Conservation (phyloP, 139 green algal genomes). For the Chlorokybus atmophyticus region DNA sequence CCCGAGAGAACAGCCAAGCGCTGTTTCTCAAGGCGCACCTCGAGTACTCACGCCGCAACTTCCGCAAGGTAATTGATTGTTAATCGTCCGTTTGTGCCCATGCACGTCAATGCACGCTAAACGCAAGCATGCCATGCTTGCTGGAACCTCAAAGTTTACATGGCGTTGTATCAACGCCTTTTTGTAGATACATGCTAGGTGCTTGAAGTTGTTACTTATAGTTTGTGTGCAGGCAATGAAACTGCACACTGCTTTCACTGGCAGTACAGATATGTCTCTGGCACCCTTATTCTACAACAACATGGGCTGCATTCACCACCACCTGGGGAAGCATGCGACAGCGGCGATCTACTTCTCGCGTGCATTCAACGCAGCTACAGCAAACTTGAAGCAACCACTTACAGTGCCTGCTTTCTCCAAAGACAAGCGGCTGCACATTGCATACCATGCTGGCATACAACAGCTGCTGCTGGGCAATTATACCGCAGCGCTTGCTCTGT, state of each 20-base stretch:
- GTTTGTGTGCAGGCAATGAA: slow-evolving; percentile 1
- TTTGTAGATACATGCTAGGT: too few relatives aligned
- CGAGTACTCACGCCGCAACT: slow-evolving; percentile 16
- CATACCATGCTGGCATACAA: slow-evolving; percentile 20
- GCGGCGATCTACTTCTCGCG: slow-evolving; percentile 15
- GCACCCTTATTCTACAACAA: slow-evolving; percentile 18
- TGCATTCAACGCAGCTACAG: background rate
- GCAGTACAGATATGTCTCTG: too few relatives aligned
- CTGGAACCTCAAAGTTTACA: too few relatives aligned
- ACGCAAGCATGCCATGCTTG: too few relatives aligned
- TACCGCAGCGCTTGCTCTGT: background rate
- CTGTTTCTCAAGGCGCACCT: slow-evolving; percentile 25
- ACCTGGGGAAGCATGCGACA: slow-evolving; percentile 19
- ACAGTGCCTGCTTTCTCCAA: background rate
- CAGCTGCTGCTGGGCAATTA: slow-evolving; percentile 10
- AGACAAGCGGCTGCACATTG: background rate
- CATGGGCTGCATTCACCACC: slow-evolving; percentile 16
- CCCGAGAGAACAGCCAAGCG: slow-evolving; percentile 4
- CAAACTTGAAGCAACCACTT: background rate
- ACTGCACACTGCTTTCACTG: too few relatives aligned
- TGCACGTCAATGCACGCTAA: too few relatives aligned
- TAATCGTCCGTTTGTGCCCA: too few relatives aligned
- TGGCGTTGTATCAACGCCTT: too few relatives aligned
- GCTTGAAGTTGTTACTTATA: too few relatives aligned
- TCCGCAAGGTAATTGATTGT: slow-evolving; percentile 15